Evolutionary conservation across 805 yeast species (phyloP).

Genomic region (Candida dajiaensis): DNA sequence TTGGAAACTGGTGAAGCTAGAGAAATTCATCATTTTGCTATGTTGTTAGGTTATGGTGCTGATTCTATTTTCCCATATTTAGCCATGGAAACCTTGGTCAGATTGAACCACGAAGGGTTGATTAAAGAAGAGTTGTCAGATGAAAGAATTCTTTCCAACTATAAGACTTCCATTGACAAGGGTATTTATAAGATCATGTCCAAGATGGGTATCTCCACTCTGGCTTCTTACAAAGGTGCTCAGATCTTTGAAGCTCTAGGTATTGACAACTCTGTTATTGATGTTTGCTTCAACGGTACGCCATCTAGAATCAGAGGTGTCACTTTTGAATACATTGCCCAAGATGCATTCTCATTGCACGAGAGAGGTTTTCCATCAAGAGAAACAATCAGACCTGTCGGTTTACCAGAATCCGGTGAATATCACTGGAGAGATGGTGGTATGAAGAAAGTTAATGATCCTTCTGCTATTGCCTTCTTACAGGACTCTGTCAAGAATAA

Average conservation of each 20-base stretch:
- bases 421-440: constrained; percentile 99
- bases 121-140: constrained; percentile 52
- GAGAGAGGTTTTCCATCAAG: constrained; percentile 87
- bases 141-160: constrained; percentile 63
- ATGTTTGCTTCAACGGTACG: constrained; percentile 94
- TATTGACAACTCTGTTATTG: constrained; percentile 90
- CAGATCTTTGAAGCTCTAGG: constrained; percentile 97
- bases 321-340: constrained; percentile 92
- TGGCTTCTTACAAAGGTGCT: constrained; percentile 98
- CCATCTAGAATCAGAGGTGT: constrained; percentile 96
- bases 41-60: constrained; percentile 93
- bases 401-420: constrained; percentile 90
- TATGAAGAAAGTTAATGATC: constrained; percentile 90
- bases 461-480: constrained; percentile 87
- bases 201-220: constrained; percentile 97
- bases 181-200: constrained; percentile 97
- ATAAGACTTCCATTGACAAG: constrained; percentile 78
- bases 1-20: constrained; percentile 96
- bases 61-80: constrained; percentile 94
- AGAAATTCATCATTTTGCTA: constrained; percentile 95
- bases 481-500: constrained; percentile 99
- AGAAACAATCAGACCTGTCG: constrained; percentile 59
- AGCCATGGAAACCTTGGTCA: constrained; percentile 81
- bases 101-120: constrained; percentile 78
- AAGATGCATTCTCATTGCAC: constrained; percentile 91